phyloP scores from a whole-genome alignment of 805 yeast genomes.

The Wickerhamomyces chaumierensis region DNA sequence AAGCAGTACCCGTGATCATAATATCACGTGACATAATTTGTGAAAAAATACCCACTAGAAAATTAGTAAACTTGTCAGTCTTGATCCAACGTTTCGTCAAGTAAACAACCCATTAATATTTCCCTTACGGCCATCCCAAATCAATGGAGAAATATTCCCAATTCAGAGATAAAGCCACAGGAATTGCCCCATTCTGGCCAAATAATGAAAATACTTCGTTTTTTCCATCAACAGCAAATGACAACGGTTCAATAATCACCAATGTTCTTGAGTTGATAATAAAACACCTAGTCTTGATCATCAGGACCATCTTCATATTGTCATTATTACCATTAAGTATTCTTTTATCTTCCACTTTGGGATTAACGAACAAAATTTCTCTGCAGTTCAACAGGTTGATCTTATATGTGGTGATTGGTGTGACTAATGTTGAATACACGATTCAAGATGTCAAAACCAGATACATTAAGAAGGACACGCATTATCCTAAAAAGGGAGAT shows the following conservation, averaged over 20 bases:
- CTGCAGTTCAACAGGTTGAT: background rate
- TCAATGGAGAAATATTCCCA: constrained; percentile 72
- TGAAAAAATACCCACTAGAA: no score
- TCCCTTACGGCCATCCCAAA: no score
- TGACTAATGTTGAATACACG: constrained; percentile 8
- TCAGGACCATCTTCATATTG: background rate
- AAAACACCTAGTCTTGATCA: background rate
- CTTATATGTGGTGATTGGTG: constrained; percentile 10
- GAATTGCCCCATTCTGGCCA: constrained; percentile 86
- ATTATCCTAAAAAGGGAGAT: constrained; percentile 27
- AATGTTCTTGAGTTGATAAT: constrained; percentile 1
- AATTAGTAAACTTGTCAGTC: no score
- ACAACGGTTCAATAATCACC: constrained; percentile 1
- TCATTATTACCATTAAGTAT: background rate
- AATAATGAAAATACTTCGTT: constrained; percentile 18
- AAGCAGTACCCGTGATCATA: no score
- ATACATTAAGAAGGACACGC: constrained; percentile 3
- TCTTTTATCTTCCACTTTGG: background rate
- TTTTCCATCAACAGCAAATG: constrained; percentile 5
- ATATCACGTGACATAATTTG: no score
- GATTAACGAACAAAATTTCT: background rate
- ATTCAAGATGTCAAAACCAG: constrained; percentile 13
- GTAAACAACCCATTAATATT: no score
- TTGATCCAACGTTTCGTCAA: no score
- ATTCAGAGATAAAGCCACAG: constrained; percentile 86